Percentiles rank a stretch among this genome's conserved stretches.
These are phyloP conservation scores for Chlorella sp. DNA, from an alignment of 139 green algal genomes.

Conservation along the genomic window DNA sequence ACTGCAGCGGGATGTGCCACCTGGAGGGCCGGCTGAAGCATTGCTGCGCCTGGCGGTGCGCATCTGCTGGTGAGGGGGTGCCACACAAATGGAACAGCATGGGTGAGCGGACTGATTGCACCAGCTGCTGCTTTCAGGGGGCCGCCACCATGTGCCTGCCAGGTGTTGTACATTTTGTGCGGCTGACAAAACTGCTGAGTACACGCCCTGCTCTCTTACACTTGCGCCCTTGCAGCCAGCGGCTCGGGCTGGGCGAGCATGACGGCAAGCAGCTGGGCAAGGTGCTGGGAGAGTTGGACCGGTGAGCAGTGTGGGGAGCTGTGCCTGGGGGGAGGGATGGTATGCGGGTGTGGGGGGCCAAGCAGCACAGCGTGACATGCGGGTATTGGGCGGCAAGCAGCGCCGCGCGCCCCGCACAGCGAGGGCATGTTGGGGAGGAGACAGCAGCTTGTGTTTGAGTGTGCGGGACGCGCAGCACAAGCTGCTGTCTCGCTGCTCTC, in stretches of 20 bases:
- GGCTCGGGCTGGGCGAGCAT: neutral
- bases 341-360: no score
- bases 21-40: neutral
- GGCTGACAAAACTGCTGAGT: neutral
- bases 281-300: neutral
- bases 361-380: neutral
- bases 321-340: no score
- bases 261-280: constrained; percentile 22
- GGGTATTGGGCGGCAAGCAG: no score
- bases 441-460: no score
- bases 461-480: no score
- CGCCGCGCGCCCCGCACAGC: no score
- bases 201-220: neutral
- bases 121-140: neutral
- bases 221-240: neutral
- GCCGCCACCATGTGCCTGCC: no score
- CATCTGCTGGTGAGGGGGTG: constrained; percentile 14
- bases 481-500: no score
- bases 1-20: neutral
- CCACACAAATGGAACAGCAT: no score
- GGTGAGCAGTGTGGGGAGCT: neutral
- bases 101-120: no score
- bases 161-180: no score
- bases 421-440: no score
- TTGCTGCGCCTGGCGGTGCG: neutral